Evolutionary conservation across 192 early-diverging fungal genomes (phyloP).

Genomic region (Umbelopsis sp.): DNA sequence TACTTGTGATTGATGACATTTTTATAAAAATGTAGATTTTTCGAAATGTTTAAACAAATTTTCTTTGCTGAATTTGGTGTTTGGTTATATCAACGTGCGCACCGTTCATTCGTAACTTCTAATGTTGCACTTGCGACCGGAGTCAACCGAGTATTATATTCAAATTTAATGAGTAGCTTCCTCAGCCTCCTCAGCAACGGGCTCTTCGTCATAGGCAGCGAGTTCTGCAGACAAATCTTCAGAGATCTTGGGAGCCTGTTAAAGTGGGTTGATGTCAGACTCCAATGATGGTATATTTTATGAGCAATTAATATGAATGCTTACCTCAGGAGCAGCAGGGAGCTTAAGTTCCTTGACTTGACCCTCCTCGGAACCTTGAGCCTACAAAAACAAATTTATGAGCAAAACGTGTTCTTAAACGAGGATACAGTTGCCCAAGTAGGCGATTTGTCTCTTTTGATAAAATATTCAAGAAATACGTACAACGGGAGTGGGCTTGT

Average conservation of each 20-base stretch:
- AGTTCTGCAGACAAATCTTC: slow-evolving; percentile 10
- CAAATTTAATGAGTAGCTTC: slow-evolving; percentile 22
- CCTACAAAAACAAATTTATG: neutral
- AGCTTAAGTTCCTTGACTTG: slow-evolving; percentile 20
- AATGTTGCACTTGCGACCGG: slow-evolving; percentile 20
- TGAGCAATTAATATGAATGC: neutral
- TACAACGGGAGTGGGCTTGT: slow-evolving; percentile 56
- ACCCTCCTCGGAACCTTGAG: slow-evolving; percentile 8
- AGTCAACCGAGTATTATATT: slow-evolving; percentile 20
- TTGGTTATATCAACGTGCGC: slow-evolving; percentile 21
- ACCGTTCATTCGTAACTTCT: slow-evolving; percentile 20
- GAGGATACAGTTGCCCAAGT: neutral
- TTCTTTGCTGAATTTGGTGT: slow-evolving; percentile 19
- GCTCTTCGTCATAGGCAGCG: slow-evolving; percentile 12
- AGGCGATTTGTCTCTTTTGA: neutral
- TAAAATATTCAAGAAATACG: neutral
- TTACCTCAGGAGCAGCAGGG: slow-evolving; percentile 9
- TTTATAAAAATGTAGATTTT: slow-evolving; percentile 17
- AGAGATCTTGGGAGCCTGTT: neutral
- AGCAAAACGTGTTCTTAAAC: neutral
- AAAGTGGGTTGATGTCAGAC: neutral
- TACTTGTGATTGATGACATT: slow-evolving; percentile 20
- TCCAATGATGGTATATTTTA: too few relatives aligned
- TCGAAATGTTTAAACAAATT: slow-evolving; percentile 8
- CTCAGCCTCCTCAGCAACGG: slow-evolving; percentile 19